Percentiles rank a stretch among this genome's conserved stretches.
These are phyloP conservation scores for Pichia heedii DNA, from an alignment of 805 yeast genomes.

Conservation along the genomic window DNA sequence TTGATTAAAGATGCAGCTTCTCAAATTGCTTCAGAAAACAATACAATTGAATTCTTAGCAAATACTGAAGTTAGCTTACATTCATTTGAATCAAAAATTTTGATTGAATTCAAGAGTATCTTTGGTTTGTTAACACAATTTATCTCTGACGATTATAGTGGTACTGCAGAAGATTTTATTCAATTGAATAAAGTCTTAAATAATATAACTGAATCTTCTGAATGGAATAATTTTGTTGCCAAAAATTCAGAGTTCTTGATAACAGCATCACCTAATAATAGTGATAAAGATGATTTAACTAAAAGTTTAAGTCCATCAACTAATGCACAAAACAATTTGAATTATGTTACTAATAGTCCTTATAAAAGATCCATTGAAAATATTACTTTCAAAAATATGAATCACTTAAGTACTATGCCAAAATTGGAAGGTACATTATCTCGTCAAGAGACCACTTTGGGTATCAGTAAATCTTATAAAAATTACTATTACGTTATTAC, in stretches of 20 bases:
- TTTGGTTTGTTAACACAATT: constrained; percentile 24
- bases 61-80: constrained; percentile 32
- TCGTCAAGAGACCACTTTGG: constrained; percentile 36
- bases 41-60: constrained; percentile 35
- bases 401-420: constrained; percentile 34
- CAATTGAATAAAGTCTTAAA: constrained; percentile 25
- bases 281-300: not conserved
- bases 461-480: constrained; percentile 29
- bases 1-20: constrained; percentile 29
- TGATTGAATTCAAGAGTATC: constrained; percentile 33
- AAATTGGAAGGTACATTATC: constrained; percentile 38
- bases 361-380: constrained; percentile 29
- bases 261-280: constrained; percentile 8
- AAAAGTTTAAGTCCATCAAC: constrained; percentile 14
- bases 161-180: constrained; percentile 22
- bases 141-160: constrained; percentile 24
- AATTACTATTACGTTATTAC: constrained; percentile 41
- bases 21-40: constrained; percentile 39
- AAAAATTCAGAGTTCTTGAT: constrained; percentile 28
- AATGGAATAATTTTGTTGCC: constrained; percentile 35
- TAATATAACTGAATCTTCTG: constrained; percentile 30
- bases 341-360: constrained; percentile 8
- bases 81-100: constrained; percentile 35
- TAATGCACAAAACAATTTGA: constrained; percentile 2
- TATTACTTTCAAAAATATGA: constrained; percentile 31